Evolutionary conservation across 371 early-diverging fungal species (phyloP).

Genomic region (Mortierella sp.): DNA sequence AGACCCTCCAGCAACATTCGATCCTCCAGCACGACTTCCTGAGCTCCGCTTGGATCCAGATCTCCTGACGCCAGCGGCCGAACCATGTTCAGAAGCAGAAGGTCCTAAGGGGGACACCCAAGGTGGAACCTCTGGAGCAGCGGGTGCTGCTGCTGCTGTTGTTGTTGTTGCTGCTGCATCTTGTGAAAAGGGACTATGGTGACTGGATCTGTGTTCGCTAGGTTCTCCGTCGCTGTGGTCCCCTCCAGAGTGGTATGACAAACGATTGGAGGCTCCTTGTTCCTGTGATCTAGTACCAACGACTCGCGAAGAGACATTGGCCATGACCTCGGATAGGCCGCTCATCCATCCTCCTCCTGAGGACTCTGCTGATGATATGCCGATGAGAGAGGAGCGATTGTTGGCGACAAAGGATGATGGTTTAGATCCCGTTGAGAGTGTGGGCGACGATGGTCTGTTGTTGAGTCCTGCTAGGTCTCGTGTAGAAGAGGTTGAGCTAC

Average conservation of each 20-base stretch:
- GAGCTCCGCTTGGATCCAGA: conserved; percentile 36
- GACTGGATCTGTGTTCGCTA: conserved; percentile 9
- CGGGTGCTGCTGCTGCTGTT: neutral
- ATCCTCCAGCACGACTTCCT: conserved; percentile 27
- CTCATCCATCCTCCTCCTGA: conserved; percentile 40
- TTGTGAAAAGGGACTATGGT: conserved; percentile 18
- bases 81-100: conserved; percentile 35
- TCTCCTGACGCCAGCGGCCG: neutral
- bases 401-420: conserved; percentile 16
- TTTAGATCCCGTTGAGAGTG: conserved; percentile 20
- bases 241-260: conserved; percentile 4
- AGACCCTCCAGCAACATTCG: conserved; percentile 22
- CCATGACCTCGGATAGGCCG: conserved; percentile 45
- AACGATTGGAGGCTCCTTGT: conserved; percentile 1
- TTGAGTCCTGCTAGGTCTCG: conserved; percentile 3
- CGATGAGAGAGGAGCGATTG: conserved; percentile 40
- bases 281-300: conserved; percentile 52
- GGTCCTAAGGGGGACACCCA: conserved; percentile 23
- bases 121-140: conserved; percentile 23
- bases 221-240: conserved; percentile 21
- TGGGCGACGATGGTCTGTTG: conserved; percentile 19
- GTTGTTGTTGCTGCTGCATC: conserved; percentile 19
- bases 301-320: conserved; percentile 45
- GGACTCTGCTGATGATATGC: conserved; percentile 14
- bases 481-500: conserved; percentile 40